phyloP scores from a whole-genome alignment of 1,284 basidiomycete genomes.

The Golubevia sp. region DNA sequence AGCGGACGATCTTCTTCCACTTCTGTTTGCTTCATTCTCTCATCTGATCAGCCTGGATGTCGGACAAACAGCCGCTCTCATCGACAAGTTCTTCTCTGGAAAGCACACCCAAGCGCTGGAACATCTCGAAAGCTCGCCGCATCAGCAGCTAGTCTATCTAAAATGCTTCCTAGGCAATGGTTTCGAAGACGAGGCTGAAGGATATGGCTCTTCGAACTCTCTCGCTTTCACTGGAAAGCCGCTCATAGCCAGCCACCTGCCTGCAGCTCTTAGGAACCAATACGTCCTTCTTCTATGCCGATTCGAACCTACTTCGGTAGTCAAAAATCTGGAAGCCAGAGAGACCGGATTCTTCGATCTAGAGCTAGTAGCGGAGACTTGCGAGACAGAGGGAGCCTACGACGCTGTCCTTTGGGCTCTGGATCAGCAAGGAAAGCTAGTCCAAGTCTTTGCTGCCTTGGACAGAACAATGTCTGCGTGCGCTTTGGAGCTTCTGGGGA shows the following conservation, averaged over 20 bases:
- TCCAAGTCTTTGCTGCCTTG: conserved; percentile 63
- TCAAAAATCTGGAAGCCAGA: conserved; percentile 71
- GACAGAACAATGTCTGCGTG: conserved; percentile 16
- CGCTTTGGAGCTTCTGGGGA: conserved; percentile 71
- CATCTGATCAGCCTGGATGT: neutral
- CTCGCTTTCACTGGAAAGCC: conserved; percentile 6
- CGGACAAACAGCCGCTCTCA: conserved; percentile 14
- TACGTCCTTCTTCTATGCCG: conserved; percentile 78
- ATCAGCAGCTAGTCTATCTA: conserved; percentile 77
- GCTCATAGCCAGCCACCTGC: conserved; percentile 64
- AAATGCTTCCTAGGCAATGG: conserved; percentile 74
- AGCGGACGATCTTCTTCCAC: neutral
- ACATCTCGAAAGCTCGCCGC: conserved; percentile 63
- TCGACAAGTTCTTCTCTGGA: conserved; percentile 25
- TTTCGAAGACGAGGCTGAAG: conserved; percentile 62
- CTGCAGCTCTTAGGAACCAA: conserved; percentile 66
- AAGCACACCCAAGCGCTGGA: conserved; percentile 68
- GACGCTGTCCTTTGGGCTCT: conserved; percentile 84
- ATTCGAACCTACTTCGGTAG: conserved; percentile 72
- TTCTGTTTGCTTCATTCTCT: neutral
- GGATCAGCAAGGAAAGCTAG: conserved; percentile 71
- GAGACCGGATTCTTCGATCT: conserved; percentile 70
- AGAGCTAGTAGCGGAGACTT: conserved; percentile 68
- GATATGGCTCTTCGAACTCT: conserved; percentile 11
- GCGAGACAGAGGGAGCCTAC: conserved; percentile 72